These are phyloP conservation scores for Phytopythium ostracodes DNA, from an alignment of 352 stramenopile genomes.

Conservation along the genomic window DNA sequence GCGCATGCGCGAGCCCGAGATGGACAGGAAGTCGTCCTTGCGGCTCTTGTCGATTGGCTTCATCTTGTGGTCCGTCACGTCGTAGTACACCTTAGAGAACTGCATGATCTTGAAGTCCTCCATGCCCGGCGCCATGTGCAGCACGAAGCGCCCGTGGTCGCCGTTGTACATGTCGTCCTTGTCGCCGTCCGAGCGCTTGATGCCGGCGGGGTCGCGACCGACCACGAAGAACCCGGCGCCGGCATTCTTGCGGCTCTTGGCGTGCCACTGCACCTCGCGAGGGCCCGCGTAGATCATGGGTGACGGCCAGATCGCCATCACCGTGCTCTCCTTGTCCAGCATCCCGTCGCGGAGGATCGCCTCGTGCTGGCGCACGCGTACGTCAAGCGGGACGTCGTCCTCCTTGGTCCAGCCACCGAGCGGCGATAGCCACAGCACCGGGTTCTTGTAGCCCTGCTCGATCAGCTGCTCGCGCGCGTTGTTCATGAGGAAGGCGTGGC, in stretches of 20 bases:
- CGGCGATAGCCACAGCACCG: slow-evolving; percentile 96
- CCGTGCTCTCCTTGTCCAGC: slow-evolving; percentile 95
- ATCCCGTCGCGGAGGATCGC: slow-evolving; percentile 90
- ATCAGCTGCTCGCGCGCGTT: slow-evolving; percentile 94
- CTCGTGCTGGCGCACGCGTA: slow-evolving; percentile 97
- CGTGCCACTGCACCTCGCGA: slow-evolving; percentile 98
- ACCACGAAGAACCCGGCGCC: slow-evolving; percentile 98
- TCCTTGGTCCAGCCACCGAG: slow-evolving; percentile 98
- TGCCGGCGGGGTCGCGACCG: slow-evolving; percentile 95
- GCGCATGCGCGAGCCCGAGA: slow-evolving; percentile 97
- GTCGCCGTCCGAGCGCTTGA: slow-evolving; percentile 94
- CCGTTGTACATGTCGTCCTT: slow-evolving; percentile 96
- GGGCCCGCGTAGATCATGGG: slow-evolving; percentile 99
- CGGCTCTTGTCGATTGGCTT: slow-evolving; percentile 92
- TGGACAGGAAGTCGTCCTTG: slow-evolving; percentile 97
- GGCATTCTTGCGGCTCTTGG: slow-evolving; percentile 95
- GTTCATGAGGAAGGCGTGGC: slow-evolving; percentile 98
- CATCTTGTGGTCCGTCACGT: slow-evolving; percentile 97
- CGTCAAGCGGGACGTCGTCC: slow-evolving; percentile 97
- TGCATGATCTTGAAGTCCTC: slow-evolving; percentile 93
- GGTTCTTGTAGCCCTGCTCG: slow-evolving; percentile 93
- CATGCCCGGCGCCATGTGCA: slow-evolving; percentile 96
- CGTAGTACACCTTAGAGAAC: slow-evolving; percentile 98
- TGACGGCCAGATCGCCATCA: slow-evolving; percentile 98
- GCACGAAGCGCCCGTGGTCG: slow-evolving; percentile 96